Evolutionary conservation across 208 protist genomes (phyloP), one percentile per base, ranked within the genome.

Genomic region (Crithidia thermophila): DNA sequence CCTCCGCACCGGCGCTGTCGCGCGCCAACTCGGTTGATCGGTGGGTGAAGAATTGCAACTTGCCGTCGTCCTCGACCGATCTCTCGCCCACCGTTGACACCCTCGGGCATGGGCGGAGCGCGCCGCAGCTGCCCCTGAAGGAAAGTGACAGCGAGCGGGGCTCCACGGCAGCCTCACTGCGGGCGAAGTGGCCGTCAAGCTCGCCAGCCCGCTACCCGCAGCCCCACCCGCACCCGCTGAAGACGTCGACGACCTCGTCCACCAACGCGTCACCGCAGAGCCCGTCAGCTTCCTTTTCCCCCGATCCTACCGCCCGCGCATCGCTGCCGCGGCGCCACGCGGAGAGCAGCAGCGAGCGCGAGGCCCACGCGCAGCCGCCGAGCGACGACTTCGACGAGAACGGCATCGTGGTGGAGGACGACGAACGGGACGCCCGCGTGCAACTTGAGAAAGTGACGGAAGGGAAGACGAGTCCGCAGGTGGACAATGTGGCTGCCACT

Each of bases 41-140:
- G 10, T 56, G 42, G 40, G 13, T 46, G 31, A 8, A 40, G 39
- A 53, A 65, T 14, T 51, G 42, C 45, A 45, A 27, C 8, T 7
- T 53, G 2, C 59, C 59, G 31, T 45, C 46, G 2, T 43, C 34
- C 27, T 27, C 59, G 10, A 42, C 59, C 23, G 59, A 65, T 21
- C 10, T 43, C 31, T 40, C 45, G 4, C 18, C 46, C n/a, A 31
- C 20, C 20, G 59, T 21, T 31, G 59, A 65, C 27, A 28, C 56
- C 1, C 25, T 36, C 0, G 8, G 37, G 18, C 28, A 10, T 33
- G 4, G 30, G 5, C 39, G 20, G 9, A 56, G 0, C 5, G n/a
- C 51, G 49, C 67, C 57, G 4, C 57, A 50, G 36, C 58, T 74
- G 40, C 68, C 68, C 18, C 30, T 74, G 34, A 25, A 50, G 30